Percentiles rank a stretch among this genome's conserved stretches.
phyloP scores from a whole-genome alignment of 73 alveolate genomes.

The Paramecium sonneborni region DNA sequence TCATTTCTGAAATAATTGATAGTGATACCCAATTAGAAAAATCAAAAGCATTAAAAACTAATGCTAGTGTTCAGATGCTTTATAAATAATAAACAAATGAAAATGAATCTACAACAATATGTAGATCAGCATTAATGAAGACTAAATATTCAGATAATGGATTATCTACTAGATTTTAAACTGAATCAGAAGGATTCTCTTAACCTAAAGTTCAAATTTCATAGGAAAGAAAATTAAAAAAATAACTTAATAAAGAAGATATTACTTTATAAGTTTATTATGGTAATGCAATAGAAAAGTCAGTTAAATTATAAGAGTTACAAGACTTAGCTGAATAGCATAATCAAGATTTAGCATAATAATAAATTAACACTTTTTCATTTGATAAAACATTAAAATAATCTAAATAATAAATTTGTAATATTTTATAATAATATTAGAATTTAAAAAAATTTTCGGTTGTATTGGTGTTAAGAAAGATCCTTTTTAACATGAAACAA shows the following conservation, averaged over 20 bases:
- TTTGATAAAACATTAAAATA: neutral
- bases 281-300: neutral
- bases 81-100: neutral
- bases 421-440: neutral
- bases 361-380: neutral
- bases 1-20: neutral
- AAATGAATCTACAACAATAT: neutral
- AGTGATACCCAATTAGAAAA: slow-evolving; percentile 2
- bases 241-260: neutral
- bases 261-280: neutral
- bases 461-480: neutral
- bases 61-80: neutral
- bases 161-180: slow-evolving; percentile 1
- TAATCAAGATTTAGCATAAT: neutral
- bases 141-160: slow-evolving; percentile 8
- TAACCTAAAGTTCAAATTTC: neutral
- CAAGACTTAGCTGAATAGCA: neutral
- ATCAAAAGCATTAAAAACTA: neutral
- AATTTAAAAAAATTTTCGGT: neutral
- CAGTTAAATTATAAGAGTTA: neutral
- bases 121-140: neutral
- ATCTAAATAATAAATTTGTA: neutral
- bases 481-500: neutral
- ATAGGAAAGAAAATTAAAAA: neutral
- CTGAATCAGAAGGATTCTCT: neutral